phyloP scores from a whole-genome alignment of 768 basidiomycete genomes.

The Mycena pura region DNA sequence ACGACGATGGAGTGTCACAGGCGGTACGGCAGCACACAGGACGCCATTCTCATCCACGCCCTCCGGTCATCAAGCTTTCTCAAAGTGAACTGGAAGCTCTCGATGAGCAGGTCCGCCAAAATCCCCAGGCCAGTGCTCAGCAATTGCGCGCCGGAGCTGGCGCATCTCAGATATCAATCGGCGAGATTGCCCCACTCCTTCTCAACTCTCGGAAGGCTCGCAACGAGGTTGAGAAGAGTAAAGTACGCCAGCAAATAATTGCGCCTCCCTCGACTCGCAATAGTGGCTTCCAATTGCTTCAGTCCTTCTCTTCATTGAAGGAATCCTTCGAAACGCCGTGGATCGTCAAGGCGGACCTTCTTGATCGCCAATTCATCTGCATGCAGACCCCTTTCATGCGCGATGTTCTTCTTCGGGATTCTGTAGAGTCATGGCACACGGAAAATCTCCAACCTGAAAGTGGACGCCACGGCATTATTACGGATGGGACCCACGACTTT shows the following conservation, averaged over 20 bases:
- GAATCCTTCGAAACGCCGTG: constrained; percentile 1
- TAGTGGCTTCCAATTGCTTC: not conserved
- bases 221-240: not conserved
- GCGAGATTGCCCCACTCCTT: not conserved
- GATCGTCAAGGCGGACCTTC: not conserved
- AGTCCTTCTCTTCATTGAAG: not conserved
- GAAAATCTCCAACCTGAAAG: constrained; percentile 2
- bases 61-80: not conserved
- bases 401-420: not conserved
- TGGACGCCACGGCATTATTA: constrained; percentile 1
- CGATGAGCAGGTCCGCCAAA: not conserved
- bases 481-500: constrained; percentile 2
- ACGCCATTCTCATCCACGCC: not conserved
- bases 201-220: not conserved
- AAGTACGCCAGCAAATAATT: not conserved
- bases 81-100: not conserved
- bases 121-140: not conserved
- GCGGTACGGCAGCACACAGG: not conserved
- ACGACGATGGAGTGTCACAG: not conserved
- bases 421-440: not conserved
- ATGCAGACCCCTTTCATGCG: constrained; percentile 11
- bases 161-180: not conserved
- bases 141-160: not conserved
- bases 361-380: not conserved
- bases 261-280: not conserved